A percentile compares a stretch with the other conserved stretches of the same genome.
Evolutionary conservation across 768 basidiomycete species (phyloP).

Genomic region (Ramaria rubella): DNA sequence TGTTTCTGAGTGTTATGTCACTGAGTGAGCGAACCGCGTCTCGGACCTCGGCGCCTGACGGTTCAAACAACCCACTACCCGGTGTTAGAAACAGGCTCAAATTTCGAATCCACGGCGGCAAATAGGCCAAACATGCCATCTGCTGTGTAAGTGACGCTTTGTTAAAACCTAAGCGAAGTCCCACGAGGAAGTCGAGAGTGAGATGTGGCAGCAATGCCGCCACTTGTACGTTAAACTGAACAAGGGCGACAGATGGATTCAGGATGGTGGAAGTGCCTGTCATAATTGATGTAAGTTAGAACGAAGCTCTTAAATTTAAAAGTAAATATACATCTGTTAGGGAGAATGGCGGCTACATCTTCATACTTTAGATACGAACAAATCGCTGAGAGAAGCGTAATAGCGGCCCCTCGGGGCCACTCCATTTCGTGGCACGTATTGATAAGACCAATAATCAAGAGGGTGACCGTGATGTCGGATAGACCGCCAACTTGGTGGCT

Average conservation of each 20-base stretch:
- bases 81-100: slow-evolving; percentile 65
- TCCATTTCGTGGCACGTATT: slow-evolving; percentile 70
- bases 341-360: background rate
- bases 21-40: slow-evolving; percentile 70
- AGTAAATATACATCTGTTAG: slow-evolving; percentile 33
- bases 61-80: slow-evolving; percentile 53
- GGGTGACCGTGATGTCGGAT: slow-evolving; percentile 76
- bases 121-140: slow-evolving; percentile 69
- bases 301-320: slow-evolving; percentile 63
- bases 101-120: slow-evolving; percentile 87
- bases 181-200: slow-evolving; percentile 81
- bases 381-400: slow-evolving; percentile 67
- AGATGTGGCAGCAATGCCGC: slow-evolving; percentile 72
- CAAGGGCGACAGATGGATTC: slow-evolving; percentile 47
- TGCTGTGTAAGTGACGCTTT: slow-evolving; percentile 41
- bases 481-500: background rate
- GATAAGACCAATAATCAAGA: slow-evolving; percentile 79
- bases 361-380: slow-evolving; percentile 32
- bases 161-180: slow-evolving; percentile 55
- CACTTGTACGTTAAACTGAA: slow-evolving; percentile 62
- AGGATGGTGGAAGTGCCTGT: background rate
- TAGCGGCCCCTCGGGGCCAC: slow-evolving; percentile 71
- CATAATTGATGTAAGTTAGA: background rate
- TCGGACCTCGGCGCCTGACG: slow-evolving; percentile 60
- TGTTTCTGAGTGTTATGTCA: slow-evolving; percentile 63